Evolutionary conservation across 768 basidiomycete genomes (phyloP), one percentile per base, ranked within the genome.

Genomic region (Sporobolomyces pararoseus): DNA sequence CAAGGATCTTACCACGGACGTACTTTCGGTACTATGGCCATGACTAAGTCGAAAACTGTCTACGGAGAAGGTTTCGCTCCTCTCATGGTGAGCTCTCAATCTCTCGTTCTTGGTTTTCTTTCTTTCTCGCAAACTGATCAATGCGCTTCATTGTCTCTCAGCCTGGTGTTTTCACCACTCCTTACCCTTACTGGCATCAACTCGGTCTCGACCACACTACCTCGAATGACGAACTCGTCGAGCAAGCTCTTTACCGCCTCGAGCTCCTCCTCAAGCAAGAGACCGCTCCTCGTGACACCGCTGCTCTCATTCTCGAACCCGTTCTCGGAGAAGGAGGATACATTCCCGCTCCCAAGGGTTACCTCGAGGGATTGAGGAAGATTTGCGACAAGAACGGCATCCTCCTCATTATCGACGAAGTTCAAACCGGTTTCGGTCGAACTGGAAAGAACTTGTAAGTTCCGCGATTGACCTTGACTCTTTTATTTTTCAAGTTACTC

Each of bases 271-370:
- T 88, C 68, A 81, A 82, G 58, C 94, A 97, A 79, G 90, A 93
- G 79, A 88, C 87, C 10, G 83, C 87, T 2, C 89, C 93, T 0
- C 79, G 80, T 7, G 94, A 97, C 78, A 94, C 92, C 0, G 91
- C 94, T 2, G 93, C 92, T n/a, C 88, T 97, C 76, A 80, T 98
- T 72, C 80, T 98, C 49, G 95, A 98, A 82, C 90, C 95, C 49
- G 88, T 97, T 1, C 83, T 97, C 35, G 94, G 93, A 31, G 95
- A 97, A 80, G 95, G 95, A 42, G 95, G 95, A 2, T 97, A 98
- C 79, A 89, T 96, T 21, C 87, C 90, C 34, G 90, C 92, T 0
- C 90, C 92, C 0, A 77, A 85, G 1, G 85, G 85, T 27, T 98
- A 89, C 82, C 79, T 98, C 68, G 83, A 85, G 53, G 91, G 90